phyloP scores from a whole-genome alignment of 1,284 basidiomycete species.

The Pulchroboletus neoregius region DNA sequence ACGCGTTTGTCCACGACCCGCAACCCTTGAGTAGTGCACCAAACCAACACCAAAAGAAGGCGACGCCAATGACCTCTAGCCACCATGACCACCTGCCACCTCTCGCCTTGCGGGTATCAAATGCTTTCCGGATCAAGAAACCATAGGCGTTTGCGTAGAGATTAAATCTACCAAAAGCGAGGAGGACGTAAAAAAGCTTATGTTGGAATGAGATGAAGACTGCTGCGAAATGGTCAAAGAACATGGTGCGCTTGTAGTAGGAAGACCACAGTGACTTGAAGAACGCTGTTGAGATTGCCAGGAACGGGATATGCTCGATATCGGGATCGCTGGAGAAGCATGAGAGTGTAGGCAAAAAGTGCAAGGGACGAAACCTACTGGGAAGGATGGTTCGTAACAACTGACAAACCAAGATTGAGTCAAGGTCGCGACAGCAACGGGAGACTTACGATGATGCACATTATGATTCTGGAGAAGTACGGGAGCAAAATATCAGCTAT shows the following conservation, averaged over 20 bases:
- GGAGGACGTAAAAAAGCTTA: conserved; percentile 89
- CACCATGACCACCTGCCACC: conserved; percentile 71
- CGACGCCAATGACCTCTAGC: conserved; percentile 65
- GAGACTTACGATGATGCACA: conserved; percentile 80
- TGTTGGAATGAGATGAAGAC: conserved; percentile 81
- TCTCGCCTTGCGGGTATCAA: conserved; percentile 52
- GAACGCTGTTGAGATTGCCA: conserved; percentile 89
- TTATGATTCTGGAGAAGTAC: conserved; percentile 82
- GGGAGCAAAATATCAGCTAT: conserved; percentile 1
- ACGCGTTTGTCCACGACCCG: conserved; percentile 60
- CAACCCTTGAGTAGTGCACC: conserved; percentile 59
- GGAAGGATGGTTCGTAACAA: conserved; percentile 95
- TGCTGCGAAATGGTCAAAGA: conserved; percentile 70
- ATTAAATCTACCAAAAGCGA: conserved; percentile 93
- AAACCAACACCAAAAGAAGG: conserved; percentile 83
- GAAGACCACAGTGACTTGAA: conserved; percentile 86
- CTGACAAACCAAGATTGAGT: conserved; percentile 38
- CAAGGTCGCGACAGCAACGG: conserved; percentile 3
- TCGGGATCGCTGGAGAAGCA: conserved; percentile 80
- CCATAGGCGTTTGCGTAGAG: conserved; percentile 87
- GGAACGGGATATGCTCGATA: conserved; percentile 95
- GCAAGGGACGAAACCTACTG: conserved; percentile 57
- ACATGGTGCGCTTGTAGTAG: conserved; percentile 89
- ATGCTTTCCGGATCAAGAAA: conserved; percentile 65
- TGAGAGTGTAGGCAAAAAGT: conserved; percentile 9